Base-by-base conservation (phyloP, 371 early-diverging fungal species). In the Funneliformis caledonium region DNA sequence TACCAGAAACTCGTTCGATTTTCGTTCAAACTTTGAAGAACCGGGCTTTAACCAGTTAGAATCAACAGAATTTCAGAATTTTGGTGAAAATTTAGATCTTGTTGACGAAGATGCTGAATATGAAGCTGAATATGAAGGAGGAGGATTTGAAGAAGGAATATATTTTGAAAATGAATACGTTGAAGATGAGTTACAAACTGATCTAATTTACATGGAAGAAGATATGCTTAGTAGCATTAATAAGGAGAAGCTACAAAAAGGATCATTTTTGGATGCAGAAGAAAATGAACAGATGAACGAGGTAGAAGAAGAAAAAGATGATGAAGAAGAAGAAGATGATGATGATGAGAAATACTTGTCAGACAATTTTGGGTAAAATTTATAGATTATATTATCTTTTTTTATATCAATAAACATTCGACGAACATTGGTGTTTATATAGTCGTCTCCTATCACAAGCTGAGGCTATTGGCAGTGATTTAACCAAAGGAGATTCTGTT, bases 381-480 rank as follows among this genome's bases (percentile, higher is more conserved):
- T 10, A 26, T 19, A 10, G 0, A 12, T 64, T 31, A 19, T 62
- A 3, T 10, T 12, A 64, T 64, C 11, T 7, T 11, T 0, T 31
- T 0, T 1, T 19, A 33, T 31, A 12, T 31, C 4, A 31, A 16
- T 60, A n/a, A 31, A 22, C 26, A 14, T 26, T 14, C 7, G 52
- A 45, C 69, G 12, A n/a, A 68, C 43, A 68, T 16, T n/a, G 19
- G 42, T 68, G 4, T 50, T 42, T 42, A 43, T 10, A 16, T 48
- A 77, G 77, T 33, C 77, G 65, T 65, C 52, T 77, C 14, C 26
- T 77, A 19, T 77, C 77, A 43, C 37, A 77, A 65, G 77, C 77
- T 1, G 37, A 77, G 65, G 77, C 59, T 47, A 65, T 65, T 64
- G 77, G 77, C 14, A 61, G 33, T 42, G 77, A 77, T 50, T 65